Base-by-base conservation (phyloP, 1,284 basidiomycete genomes). In the Pascua guehoae region DNA sequence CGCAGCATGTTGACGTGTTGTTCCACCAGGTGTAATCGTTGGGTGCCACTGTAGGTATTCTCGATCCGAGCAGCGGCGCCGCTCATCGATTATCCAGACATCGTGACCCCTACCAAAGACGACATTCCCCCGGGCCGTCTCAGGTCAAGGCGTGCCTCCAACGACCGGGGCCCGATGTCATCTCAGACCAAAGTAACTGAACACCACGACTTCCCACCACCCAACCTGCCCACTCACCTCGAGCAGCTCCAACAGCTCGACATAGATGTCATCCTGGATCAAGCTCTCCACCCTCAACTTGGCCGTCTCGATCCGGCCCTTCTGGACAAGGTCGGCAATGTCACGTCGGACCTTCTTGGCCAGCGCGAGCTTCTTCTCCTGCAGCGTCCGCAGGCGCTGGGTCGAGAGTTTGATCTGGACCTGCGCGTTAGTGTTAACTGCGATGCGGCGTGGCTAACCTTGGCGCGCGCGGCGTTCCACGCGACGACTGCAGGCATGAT, bases 321-420 rank as follows among this genome's bases (percentile, higher is more conserved):
- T 76, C n/a, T 58, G 57, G 3, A 78, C 58, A 7, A 78, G 59
- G 56, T 78, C 77, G n/a, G 77, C 77, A 38, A 78, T 78, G 54
- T 78, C 76, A 40, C 77, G 64, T 12, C 77, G 58, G 0, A 71
- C 65, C 57, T 62, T 82, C 79, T 97, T 97, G 0, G 92, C 91
- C 58, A 96, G 86, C 0, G 93, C 91, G 63, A 88, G 85, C 78
- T 89, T 93, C 83, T 97, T 97, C 79, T 93, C 89, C 70, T 95
- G 91, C 3, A 96, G 79, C 39, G 88, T 91, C 52, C 90, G 84
- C 52, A 96, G 81, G 8, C 94, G 86, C 76, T 98, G 93, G 37
- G 95, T 88, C 4, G 92, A 89, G 48, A 97, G 83, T 62, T 66
- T 66, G 57, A 75, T 70, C 49, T 75, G 74, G 52, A 75, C 72